Conservation (phyloP, 1,284 basidiomycete genomes). For the Hypsizygus ulmarius region DNA sequence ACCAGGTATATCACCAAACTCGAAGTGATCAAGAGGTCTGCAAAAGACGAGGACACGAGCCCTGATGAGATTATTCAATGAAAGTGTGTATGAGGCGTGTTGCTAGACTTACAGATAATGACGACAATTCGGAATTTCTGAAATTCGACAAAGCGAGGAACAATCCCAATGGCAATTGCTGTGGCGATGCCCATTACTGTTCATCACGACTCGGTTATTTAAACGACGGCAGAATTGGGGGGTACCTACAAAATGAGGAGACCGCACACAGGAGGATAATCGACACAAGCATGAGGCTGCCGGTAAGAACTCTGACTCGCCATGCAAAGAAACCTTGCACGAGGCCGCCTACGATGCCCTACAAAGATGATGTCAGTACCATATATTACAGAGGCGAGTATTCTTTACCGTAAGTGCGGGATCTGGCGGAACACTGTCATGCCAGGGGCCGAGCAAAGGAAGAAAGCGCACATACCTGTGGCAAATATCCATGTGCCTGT, state of each 20-base stretch:
- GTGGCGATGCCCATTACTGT: conserved; percentile 29
- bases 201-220: not conserved
- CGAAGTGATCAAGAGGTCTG: conserved; percentile 14
- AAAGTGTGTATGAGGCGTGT: not conserved
- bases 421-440: conserved; percentile 19
- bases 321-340: conserved; percentile 38
- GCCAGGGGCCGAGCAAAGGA: not conserved
- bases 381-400: not conserved
- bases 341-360: conserved; percentile 34
- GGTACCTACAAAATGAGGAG: conserved; percentile 15
- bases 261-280: conserved; percentile 17
- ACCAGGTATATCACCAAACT: conserved; percentile 11
- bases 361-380: not conserved
- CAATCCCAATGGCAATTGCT: conserved; percentile 24
- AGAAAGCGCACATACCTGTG: conserved; percentile 27
- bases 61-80: conserved; percentile 6
- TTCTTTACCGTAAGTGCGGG: conserved; percentile 32
- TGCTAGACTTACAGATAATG: conserved; percentile 20
- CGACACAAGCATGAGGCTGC: conserved; percentile 17
- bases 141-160: conserved; percentile 25
- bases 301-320: conserved; percentile 32
- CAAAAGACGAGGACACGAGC: conserved; percentile 19
- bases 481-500: conserved; percentile 38
- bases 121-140: conserved; percentile 27
- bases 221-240: not conserved